These are phyloP conservation scores for Sordariomycetes sp. DNA, from an alignment of 2,329 filamentous ascomycete genomes.

Conservation along the genomic window DNA sequence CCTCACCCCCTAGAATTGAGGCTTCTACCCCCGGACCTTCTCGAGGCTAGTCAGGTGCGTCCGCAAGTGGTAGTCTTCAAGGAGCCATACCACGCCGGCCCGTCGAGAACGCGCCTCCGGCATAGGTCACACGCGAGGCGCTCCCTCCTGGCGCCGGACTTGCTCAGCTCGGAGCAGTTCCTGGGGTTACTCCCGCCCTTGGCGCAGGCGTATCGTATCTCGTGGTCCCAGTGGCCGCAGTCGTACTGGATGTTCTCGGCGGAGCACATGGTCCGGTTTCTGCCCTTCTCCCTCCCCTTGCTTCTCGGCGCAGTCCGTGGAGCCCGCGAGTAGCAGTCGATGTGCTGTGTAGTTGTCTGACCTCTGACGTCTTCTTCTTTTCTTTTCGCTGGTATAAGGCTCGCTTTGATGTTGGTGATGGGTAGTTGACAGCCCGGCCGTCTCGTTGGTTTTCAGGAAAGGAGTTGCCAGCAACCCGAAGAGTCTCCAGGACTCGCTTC, in stretches of 20 bases:
- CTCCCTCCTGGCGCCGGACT: background rate
- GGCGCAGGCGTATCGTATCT: background rate
- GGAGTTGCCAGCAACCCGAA: background rate
- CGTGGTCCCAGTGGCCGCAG: slow-evolving; percentile 3
- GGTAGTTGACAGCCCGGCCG: background rate
- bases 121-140: background rate
- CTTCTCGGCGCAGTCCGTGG: background rate
- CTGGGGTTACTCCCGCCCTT: background rate
- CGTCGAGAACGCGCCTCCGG: background rate
- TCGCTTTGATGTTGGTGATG: background rate
- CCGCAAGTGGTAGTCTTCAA: background rate
- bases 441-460: background rate
- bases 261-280: background rate
- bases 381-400: background rate
- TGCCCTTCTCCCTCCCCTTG: background rate
- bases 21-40: background rate
- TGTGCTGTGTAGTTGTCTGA: too few relatives aligned
- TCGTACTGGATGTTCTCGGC: slow-evolving; percentile 2
- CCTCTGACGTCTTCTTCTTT: too few relatives aligned
- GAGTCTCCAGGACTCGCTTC: background rate
- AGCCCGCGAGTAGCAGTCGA: background rate
- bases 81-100: background rate
- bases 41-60: background rate
- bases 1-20: background rate
- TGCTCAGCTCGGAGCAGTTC: background rate